Evolutionary conservation across 1,284 basidiomycete species (phyloP).

Genomic region (Irpex sp.): DNA sequence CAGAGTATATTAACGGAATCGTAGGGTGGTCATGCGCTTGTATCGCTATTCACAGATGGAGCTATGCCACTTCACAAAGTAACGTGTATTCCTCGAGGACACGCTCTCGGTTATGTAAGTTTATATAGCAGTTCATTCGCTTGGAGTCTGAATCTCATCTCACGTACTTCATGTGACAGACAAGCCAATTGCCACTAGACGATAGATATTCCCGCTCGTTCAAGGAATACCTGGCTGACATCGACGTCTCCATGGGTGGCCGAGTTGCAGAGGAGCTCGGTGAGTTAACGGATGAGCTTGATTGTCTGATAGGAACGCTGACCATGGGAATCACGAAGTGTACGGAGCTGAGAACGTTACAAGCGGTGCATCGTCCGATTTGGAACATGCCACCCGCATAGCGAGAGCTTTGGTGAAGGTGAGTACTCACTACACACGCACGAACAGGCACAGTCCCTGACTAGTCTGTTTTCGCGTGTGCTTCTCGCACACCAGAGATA

Average conservation of each 20-base stretch:
- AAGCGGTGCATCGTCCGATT: slow-evolving; percentile 88
- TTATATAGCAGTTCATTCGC: background rate
- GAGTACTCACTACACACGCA: slow-evolving; percentile 24
- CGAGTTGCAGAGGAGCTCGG: slow-evolving; percentile 91
- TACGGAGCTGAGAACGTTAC: slow-evolving; percentile 87
- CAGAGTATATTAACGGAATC: slow-evolving; percentile 12
- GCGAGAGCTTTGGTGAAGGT: slow-evolving; percentile 91
- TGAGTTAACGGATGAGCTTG: slow-evolving; percentile 30
- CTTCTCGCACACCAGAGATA: slow-evolving; percentile 38
- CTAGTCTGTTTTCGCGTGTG: background rate
- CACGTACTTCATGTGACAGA: slow-evolving; percentile 40
- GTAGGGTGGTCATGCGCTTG: slow-evolving; percentile 88
- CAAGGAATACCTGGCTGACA: slow-evolving; percentile 72
- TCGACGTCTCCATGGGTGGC: slow-evolving; percentile 92
- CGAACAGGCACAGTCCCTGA: slow-evolving; percentile 5
- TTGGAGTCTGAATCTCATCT: background rate
- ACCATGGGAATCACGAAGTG: slow-evolving; percentile 41
- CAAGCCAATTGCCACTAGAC: slow-evolving; percentile 82
- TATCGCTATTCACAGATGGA: slow-evolving; percentile 87
- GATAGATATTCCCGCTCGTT: slow-evolving; percentile 72
- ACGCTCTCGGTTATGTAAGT: slow-evolving; percentile 83
- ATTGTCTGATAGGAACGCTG: background rate
- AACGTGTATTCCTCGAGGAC: slow-evolving; percentile 91
- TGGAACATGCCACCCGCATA: slow-evolving; percentile 73
- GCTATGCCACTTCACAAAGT: slow-evolving; percentile 96